phyloP scores from a whole-genome alignment of 2,329 filamentous ascomycete species.

The Elsinoe batatas region DNA sequence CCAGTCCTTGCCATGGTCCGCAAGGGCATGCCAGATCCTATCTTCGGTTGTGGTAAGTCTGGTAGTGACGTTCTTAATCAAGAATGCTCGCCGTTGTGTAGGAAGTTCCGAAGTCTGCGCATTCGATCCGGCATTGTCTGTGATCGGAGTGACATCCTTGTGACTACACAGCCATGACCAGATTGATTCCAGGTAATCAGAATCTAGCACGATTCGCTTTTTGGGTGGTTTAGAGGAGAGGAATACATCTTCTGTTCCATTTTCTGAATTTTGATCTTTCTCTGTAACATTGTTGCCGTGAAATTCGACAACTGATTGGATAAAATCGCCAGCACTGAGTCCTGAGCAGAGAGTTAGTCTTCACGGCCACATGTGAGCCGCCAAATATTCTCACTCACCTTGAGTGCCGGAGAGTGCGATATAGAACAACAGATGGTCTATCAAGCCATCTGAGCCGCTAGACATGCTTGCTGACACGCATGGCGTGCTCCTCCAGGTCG shows the following conservation, averaged over 20 bases:
- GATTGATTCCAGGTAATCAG: conserved; percentile 42
- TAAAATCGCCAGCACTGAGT: conserved; percentile 33
- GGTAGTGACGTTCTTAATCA: conserved; percentile 13
- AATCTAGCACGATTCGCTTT: conserved; percentile 32
- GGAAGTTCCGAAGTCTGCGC: not conserved
- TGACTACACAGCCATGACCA: conserved; percentile 50
- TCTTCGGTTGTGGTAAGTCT: conserved; percentile 45
- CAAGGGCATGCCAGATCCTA: conserved; percentile 49
- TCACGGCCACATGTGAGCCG: conserved; percentile 1
- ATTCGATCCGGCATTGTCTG: conserved; percentile 8
- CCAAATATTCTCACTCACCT: conserved; percentile 37
- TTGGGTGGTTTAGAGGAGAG: conserved; percentile 21
- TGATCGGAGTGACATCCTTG: conserved; percentile 42
- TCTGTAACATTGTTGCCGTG: conserved; percentile 19
- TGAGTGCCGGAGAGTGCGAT: conserved; percentile 49
- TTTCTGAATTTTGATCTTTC: not conserved
- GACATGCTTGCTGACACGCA: conserved; percentile 29
- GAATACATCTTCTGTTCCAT: conserved; percentile 18
- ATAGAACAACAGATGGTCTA: conserved; percentile 49
- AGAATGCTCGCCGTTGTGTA: conserved; percentile 2
- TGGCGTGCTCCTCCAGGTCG: not conserved
- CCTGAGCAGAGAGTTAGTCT: conserved; percentile 24
- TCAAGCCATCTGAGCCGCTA: conserved; percentile 45
- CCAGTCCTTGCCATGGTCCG: conserved; percentile 49
- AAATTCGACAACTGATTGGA: conserved; percentile 29